Percentiles rank a stretch among this genome's conserved stretches.
Conservation (phyloP, 495 filamentous ascomycete species). For the Chaetomium cochliodes region DNA sequence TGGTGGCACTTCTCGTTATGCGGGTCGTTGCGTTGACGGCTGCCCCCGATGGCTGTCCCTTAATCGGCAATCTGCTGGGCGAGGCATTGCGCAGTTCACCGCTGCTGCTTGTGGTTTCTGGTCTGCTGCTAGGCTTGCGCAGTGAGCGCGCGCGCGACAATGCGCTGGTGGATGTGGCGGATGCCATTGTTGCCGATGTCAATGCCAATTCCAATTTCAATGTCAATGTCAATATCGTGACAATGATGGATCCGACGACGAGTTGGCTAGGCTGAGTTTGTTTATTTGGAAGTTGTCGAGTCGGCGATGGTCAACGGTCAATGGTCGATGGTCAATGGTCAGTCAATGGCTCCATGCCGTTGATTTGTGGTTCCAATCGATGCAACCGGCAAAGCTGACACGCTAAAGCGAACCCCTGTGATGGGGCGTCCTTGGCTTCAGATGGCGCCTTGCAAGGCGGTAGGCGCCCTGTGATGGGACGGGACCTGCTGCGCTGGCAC, state of each 20-base stretch:
- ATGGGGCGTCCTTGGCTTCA: conserved; percentile 7
- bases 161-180: conserved; percentile 30
- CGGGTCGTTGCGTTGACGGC: conserved; percentile 29
- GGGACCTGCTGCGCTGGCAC: no score
- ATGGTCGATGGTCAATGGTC: no score
- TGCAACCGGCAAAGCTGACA: background rate
- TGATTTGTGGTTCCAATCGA: conserved; percentile 2
- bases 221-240: background rate
- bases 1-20: conserved; percentile 18
- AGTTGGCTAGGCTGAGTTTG: background rate
- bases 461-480: no score
- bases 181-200: conserved; percentile 17
- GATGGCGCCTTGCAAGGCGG: conserved; percentile 7
- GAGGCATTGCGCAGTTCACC: conserved; percentile 34
- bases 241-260: background rate
- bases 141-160: conserved; percentile 48
- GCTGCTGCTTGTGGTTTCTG: conserved; percentile 15
- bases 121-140: conserved; percentile 35
- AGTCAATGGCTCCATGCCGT: no score
- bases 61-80: conserved; percentile 51
- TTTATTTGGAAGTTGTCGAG: conserved; percentile 3
- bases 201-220: no score
- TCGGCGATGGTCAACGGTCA: no score
- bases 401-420: conserved; percentile 13
- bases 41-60: conserved; percentile 27